Conservation (phyloP, 2,329 filamentous ascomycete genomes). For the Diaporthe amygdali region DNA sequence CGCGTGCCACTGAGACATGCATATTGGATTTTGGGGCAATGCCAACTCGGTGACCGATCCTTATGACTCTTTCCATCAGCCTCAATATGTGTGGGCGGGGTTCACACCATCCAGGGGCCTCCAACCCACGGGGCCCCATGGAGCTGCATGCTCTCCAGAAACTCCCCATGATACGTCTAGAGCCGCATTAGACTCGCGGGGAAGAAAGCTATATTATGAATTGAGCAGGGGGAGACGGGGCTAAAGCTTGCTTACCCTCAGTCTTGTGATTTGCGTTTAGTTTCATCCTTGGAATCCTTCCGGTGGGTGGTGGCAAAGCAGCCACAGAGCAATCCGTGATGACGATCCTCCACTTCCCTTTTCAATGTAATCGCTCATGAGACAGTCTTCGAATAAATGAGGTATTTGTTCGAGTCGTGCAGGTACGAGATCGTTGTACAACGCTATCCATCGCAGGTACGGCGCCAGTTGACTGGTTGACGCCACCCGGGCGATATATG, state of each 20-base stretch:
- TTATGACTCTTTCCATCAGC: slow-evolving; percentile 1
- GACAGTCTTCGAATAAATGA: neutral
- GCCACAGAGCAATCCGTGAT: neutral
- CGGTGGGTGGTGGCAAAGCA: no score
- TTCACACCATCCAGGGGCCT: neutral
- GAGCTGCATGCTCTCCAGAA: neutral
- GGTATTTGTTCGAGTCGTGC: neutral
- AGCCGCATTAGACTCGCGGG: neutral
- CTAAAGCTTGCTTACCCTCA: neutral
- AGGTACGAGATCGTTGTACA: neutral
- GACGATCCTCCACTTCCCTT: neutral
- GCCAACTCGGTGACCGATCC: neutral
- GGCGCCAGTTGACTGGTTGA: neutral
- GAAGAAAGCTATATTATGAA: neutral
- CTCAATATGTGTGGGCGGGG: neutral
- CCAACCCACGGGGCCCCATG: neutral
- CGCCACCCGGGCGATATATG: neutral
- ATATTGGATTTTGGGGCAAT: neutral
- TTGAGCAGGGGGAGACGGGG: neutral
- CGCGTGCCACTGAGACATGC: neutral
- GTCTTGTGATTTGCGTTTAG: neutral
- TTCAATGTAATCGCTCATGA: neutral
- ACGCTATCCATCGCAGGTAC: neutral
- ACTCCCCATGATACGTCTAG: neutral
- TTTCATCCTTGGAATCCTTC: neutral